A percentile compares a stretch with the other conserved stretches of the same genome.
Evolutionary conservation across 129 eudicot genomes (phyloP).

Genomic region (Chrysanthemum makinoi): DNA sequence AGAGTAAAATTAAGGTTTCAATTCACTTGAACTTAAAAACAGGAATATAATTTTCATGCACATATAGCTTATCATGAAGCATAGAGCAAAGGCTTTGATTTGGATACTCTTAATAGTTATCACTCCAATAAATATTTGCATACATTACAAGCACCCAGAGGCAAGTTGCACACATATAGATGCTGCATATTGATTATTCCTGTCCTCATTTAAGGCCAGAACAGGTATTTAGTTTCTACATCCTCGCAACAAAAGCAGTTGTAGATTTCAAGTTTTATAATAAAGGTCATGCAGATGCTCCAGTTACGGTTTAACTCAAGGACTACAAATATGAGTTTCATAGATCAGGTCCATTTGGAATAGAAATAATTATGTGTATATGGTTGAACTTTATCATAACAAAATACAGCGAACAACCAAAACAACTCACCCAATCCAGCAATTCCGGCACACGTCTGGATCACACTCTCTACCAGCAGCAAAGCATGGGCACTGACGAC

Average conservation of each 20-base stretch:
- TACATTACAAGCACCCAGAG: too few species aligned
- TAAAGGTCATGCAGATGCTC: neutral
- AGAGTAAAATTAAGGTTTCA: constrained; percentile 24
- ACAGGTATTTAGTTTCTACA: too few species aligned
- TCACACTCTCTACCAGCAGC: constrained; percentile 97
- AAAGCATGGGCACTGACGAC: constrained; percentile 97
- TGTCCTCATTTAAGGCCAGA: too few species aligned
- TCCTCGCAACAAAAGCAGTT: neutral
- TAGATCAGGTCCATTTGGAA: neutral
- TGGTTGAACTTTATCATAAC: neutral
- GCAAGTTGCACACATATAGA: too few species aligned
- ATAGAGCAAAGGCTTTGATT: too few species aligned
- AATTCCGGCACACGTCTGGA: constrained; percentile 97
- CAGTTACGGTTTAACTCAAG: neutral
- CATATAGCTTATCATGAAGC: too few species aligned
- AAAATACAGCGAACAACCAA: neutral
- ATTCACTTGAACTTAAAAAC: neutral
- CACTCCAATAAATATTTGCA: too few species aligned
- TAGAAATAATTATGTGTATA: constrained; percentile 7
- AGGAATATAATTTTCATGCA: neutral
- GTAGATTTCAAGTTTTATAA: neutral
- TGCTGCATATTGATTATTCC: too few species aligned
- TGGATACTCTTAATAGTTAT: too few species aligned
- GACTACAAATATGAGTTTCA: neutral
- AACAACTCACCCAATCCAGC: constrained; percentile 82